Evolutionary conservation across 495 filamentous ascomycete species (phyloP), one percentile per base, ranked within the genome.

Genomic region (Ramalina intermedia): DNA sequence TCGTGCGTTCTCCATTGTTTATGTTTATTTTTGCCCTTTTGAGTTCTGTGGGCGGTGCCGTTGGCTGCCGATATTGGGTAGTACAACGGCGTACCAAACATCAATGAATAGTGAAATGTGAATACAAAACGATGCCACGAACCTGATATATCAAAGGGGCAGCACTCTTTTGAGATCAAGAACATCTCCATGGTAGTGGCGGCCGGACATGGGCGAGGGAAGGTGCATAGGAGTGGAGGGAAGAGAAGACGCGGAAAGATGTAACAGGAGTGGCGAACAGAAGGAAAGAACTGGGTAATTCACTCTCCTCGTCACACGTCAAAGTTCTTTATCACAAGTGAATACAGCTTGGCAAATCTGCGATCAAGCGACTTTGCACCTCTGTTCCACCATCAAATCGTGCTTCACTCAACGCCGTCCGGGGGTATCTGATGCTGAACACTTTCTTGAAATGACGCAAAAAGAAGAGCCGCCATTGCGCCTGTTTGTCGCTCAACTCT

Each of bases 401-500:
- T n/a, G 18, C 7, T n/a, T 14, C 4, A 27, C 21, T 27, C 21
- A 44, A 24, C 14, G 21, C 41, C 21, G n/a, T 44, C 23, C 44
- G 36, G 21, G 44, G 26, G 44, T 36, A 47, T 47, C 35, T 37
- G n/a, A 47, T 47, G 44, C 44, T 20, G 14, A 41, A 20, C 18
- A 2, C 18, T 20, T 20, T 20, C 18, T 20, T 20, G 18, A 20
- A 20, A 20, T 20, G 18, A 20, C 18, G 1, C 8, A 17, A 41
- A 18, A 3, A 24, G 6, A 24, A 24, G 23, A 24, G 23, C 16
- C 21, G 11, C 21, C 21, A 41, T 41, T 16, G 39, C 21, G 39
- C 39, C 12, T 18, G 39, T 41, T 14, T 41, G 39, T 23, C 2
- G 17, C 16, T 37, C 27, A 47, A 17, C 37, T 14, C 40, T 67